Evolutionary conservation across 495 filamentous ascomycete species (phyloP), one percentile per base, ranked within the genome.

Genomic region (Penicillium coprophilum): DNA sequence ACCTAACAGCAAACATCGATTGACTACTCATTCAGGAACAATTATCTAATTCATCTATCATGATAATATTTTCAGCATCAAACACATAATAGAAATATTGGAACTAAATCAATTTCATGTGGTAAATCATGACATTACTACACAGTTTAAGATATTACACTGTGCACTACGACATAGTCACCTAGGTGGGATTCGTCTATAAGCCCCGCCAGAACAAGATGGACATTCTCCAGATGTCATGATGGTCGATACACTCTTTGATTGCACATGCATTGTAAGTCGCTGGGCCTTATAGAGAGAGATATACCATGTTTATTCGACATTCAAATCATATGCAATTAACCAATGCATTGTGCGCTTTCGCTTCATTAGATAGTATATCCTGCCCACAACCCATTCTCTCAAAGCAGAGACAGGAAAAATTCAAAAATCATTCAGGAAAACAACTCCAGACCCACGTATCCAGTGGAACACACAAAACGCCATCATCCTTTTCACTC

Each of bases 401-500:
- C 23, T 24, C 20, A 17, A 55, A 32, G 28, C 46, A 39, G 31
- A 30, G 27, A 28, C 32, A 36, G 34, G 43, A 15, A 44, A 57
- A 62, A 32, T n/a, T 46, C 50, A 55, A 55, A 46, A 60, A 58
- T 41, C 56, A 32, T 44, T 58, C 55, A 45, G 57, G 51, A 53
- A 40, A 54, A 57, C 55, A 67, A 70, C 64, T 65, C 69, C 69
- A 59, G 24, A 58, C 47, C 55, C 50, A 20, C 36, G 39, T 30
- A 54, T n/a, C 52, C 52, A 3, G 47, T 54, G 34, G 23, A 47
- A 54, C 43, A 36, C 12, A 50, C 21, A 55, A 56, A 66, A 68
- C 65, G 63, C 65, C 65, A 20, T 31, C 55, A 40, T 32, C 59
- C 44, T 30, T 58, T 70, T 61, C 62, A 46, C 66, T 70, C 67